Evolutionary conservation across 345 rosid genomes (phyloP), one percentile per base, ranked within the genome.

Genomic region (Brassica napus): DNA sequence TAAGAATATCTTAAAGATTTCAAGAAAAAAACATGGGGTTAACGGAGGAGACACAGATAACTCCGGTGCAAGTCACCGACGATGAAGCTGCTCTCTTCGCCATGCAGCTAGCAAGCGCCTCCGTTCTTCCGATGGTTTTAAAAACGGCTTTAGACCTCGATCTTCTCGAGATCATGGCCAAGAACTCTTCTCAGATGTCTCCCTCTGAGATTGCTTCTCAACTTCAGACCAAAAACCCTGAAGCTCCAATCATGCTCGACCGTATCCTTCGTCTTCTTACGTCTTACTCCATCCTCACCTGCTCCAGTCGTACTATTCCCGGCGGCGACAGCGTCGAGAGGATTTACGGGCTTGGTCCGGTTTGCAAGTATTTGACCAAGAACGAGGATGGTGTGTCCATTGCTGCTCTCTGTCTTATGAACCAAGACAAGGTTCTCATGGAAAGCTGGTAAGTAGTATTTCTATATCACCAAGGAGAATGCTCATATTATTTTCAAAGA

Each of bases 381-480:
- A 89, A 94, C 68, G 91, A 91, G 72, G 97, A 91, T 73, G 97
- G 95, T 42, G 97, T 88, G 11, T 83, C 97, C 0, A 52, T 92
- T n/a, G 84, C 90, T 42, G 78, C 96, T 67, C 89, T 92, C 12
- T 83, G 82, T 69, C 90, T 91, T 68, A 89, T 94, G 97, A 91
- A 88, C 79, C 98, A 94, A 81, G 98, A 92, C 65, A 91, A 92
- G 78, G 86, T 94, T 49, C 90, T 89, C 77, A 91, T 94, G 98
- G 97, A 94, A 77, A 92, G 97, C 87, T 94, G 97, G 98, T 94
- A 81, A 54, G 71, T 24, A 15, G 42, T 24, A 15, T 58, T 31
- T 44, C 15, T n/a, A 59, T 65, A 4, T 15, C 18, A 28, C 37
- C 39, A 11, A 14, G 8, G 11, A 15, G 26, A 11, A 0, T 14